Conservation (phyloP, 768 basidiomycete species). For the Hericium rajendrae region DNA sequence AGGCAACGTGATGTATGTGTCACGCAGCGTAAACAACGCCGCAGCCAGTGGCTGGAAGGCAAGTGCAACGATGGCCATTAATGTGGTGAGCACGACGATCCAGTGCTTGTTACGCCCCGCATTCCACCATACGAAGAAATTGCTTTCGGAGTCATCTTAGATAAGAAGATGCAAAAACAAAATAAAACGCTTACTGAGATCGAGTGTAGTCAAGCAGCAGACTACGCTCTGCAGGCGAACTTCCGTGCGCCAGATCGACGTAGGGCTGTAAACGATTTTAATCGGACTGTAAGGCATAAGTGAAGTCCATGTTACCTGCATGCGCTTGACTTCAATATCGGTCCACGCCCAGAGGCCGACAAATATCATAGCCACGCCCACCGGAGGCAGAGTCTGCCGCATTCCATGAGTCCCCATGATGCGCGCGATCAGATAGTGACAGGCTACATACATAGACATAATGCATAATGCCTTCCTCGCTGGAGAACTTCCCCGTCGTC, state of each 20-base stretch:
- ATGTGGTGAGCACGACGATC: constrained; percentile 37
- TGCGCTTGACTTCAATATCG: constrained; percentile 46
- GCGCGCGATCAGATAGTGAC: background rate
- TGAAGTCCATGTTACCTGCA: constrained; percentile 30
- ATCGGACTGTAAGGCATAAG: background rate
- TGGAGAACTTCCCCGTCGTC: constrained; percentile 20
- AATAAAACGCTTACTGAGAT: constrained; percentile 27
- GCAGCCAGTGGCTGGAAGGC: constrained; percentile 44
- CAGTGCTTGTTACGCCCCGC: constrained; percentile 40
- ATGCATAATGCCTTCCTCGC: constrained; percentile 32
- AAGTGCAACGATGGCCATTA: constrained; percentile 39
- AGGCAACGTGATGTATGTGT: constrained; percentile 34
- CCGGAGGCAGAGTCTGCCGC: constrained; percentile 41
- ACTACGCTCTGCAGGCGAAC: constrained; percentile 42
- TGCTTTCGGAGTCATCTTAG: constrained; percentile 21
- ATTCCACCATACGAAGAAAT: constrained; percentile 36
- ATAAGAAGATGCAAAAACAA: background rate
- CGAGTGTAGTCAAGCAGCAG: constrained; percentile 47
- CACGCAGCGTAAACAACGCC: constrained; percentile 37
- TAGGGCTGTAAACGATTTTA: constrained; percentile 32
- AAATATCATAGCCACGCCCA: constrained; percentile 38
- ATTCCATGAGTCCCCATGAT: background rate
- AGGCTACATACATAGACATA: constrained; percentile 39
- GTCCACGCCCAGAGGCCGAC: constrained; percentile 48
- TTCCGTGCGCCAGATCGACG: constrained; percentile 46